Conservation (phyloP, 176 grass and related monocot genomes). For the Stipa capillata region DNA sequence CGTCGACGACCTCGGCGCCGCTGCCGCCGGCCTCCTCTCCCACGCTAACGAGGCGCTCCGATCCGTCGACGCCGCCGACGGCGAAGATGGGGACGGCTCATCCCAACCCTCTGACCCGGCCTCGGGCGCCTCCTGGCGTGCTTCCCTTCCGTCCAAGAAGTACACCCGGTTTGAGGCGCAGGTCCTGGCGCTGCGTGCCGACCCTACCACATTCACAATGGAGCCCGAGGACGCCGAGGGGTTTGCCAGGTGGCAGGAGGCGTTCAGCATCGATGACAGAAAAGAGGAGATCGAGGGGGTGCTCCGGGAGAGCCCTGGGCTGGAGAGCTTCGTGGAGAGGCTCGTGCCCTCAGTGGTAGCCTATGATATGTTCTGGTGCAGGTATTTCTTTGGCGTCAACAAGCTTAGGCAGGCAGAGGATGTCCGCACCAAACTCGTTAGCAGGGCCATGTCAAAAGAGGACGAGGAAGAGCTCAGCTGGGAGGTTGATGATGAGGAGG, state of each 20-base stretch:
- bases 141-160: conserved; percentile 43
- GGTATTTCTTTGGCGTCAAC: conserved; percentile 75
- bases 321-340: conserved; percentile 91
- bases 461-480: conserved; percentile 76
- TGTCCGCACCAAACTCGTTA: conserved; percentile 80
- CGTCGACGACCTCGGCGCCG: conserved; percentile 58
- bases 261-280: conserved; percentile 41
- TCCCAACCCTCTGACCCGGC: conserved; percentile 19
- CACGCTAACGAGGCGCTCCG: conserved; percentile 74
- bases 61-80: conserved; percentile 31
- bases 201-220: conserved; percentile 59
- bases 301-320: conserved; percentile 59
- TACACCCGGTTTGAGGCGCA: conserved; percentile 82
- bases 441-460: conserved; percentile 59
- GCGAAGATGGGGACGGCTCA: not conserved
- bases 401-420: conserved; percentile 88
- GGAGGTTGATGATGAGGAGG: conserved; percentile 75
- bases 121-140: conserved; percentile 24
- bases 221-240: conserved; percentile 52
- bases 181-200: conserved; percentile 56
- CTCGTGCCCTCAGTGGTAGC: conserved; percentile 70
- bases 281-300: conserved; percentile 60
- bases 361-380: conserved; percentile 72
- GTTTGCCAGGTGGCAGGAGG: conserved; percentile 50
- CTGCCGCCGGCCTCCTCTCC: conserved; percentile 43